Evolutionary conservation across 2,329 filamentous ascomycete species (phyloP).

Genomic region (Fonsecaea monophora): DNA sequence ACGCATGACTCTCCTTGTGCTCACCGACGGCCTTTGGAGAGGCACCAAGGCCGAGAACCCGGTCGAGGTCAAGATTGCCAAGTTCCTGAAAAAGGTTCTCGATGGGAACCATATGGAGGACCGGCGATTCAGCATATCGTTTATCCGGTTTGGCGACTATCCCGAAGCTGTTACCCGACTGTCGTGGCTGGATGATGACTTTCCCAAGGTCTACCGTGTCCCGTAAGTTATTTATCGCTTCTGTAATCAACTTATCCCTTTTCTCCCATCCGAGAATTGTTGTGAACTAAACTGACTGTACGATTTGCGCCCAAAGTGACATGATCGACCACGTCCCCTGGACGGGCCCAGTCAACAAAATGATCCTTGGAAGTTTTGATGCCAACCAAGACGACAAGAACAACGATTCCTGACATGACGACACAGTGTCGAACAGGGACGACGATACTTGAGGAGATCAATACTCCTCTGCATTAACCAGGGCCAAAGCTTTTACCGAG

Average conservation of each 20-base stretch:
- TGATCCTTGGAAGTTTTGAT: conserved; percentile 4
- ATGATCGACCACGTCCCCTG: conserved; percentile 1
- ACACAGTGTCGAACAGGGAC: too few relatives aligned
- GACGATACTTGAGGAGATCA: too few relatives aligned
- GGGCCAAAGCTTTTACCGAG: too few relatives aligned
- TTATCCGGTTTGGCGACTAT: conserved; percentile 1
- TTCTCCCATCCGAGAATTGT: neutral
- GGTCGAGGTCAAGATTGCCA: neutral
- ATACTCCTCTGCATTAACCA: too few relatives aligned
- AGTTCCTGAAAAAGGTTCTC: neutral
- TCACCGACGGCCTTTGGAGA: conserved; percentile 10
- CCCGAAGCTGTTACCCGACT: neutral
- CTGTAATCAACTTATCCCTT: too few relatives aligned
- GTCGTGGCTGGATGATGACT: neutral
- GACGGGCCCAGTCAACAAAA: neutral
- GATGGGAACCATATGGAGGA: neutral
- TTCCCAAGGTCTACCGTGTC: neutral
- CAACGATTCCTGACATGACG: too few relatives aligned
- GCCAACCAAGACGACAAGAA: too few relatives aligned
- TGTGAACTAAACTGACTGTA: neutral
- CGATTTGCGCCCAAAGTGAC: neutral
- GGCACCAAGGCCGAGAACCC: neutral
- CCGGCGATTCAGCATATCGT: neutral
- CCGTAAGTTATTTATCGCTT: neutral
- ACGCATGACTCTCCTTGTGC: conserved; percentile 6